Conservation (phyloP, 2,329 filamentous ascomycete species). For the Hypoxylon sp. region DNA sequence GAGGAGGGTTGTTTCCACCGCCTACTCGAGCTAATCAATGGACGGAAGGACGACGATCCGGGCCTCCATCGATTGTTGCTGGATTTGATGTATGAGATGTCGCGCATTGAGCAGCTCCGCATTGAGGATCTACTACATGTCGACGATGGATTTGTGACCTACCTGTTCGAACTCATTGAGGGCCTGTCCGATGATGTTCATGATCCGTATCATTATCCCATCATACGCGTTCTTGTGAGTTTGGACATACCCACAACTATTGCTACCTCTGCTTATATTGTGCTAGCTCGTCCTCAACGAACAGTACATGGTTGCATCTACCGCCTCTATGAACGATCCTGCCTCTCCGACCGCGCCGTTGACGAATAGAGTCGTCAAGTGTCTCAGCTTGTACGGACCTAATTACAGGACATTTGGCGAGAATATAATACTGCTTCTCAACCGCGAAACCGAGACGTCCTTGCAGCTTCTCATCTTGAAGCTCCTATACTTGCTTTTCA, state of each 20-base stretch:
- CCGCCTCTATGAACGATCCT: constrained; percentile 63
- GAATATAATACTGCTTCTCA: constrained; percentile 95
- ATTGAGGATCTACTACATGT: constrained; percentile 82
- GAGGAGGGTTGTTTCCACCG: constrained; percentile 86
- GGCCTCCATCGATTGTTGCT: constrained; percentile 85
- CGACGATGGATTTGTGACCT: constrained; percentile 84
- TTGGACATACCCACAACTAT: neutral
- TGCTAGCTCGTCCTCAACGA: constrained; percentile 92
- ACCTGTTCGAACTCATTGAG: constrained; percentile 90
- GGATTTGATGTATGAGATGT: constrained; percentile 96
- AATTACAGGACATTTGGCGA: constrained; percentile 95
- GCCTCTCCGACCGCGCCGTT: constrained; percentile 66
- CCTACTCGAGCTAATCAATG: constrained; percentile 84
- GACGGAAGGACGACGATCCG: constrained; percentile 74
- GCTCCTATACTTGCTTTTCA: constrained; percentile 94
- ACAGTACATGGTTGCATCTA: constrained; percentile 91
- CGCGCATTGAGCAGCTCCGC: constrained; percentile 86
- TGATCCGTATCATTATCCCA: constrained; percentile 95
- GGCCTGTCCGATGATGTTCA: constrained; percentile 86
- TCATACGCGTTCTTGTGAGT: constrained; percentile 90
- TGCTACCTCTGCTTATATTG: constrained; percentile 22
- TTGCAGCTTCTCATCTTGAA: constrained; percentile 97
- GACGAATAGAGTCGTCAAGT: constrained; percentile 95
- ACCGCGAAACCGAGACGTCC: constrained; percentile 94
- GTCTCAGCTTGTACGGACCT: constrained; percentile 84